These are phyloP conservation scores for Fusarium haematococcum DNA, from an alignment of 2,329 filamentous ascomycete genomes.

Conservation along the genomic window DNA sequence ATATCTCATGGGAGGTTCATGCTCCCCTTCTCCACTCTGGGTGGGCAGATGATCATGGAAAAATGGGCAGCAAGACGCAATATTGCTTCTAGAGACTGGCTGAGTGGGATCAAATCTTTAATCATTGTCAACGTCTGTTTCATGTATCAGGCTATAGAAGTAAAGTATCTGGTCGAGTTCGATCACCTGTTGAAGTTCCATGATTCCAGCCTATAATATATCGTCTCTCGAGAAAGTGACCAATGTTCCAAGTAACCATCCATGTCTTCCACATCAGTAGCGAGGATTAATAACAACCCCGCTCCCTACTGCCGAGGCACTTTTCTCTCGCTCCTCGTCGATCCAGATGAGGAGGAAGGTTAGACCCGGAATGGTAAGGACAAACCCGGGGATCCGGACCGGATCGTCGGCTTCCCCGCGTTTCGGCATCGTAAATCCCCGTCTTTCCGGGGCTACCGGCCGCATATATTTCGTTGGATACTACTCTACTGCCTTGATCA, in stretches of 20 bases:
- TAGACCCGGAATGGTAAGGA: neutral
- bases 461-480: neutral
- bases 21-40: neutral
- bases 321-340: neutral
- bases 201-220: neutral
- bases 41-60: neutral
- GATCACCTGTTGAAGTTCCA: neutral
- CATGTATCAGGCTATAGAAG: neutral
- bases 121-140: neutral
- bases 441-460: neutral
- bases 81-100: neutral
- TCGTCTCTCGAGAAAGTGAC: neutral
- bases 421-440: neutral
- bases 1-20: neutral
- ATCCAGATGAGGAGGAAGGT: neutral
- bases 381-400: neutral
- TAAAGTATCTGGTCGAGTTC: neutral
- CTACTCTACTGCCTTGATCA: neutral
- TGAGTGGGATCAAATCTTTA: neutral
- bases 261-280: neutral
- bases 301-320: neutral
- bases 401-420: neutral
- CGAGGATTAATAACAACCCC: neutral
- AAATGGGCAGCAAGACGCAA: neutral
- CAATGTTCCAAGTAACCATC: neutral